Percentiles rank a stretch among this genome's conserved stretches.
These are phyloP conservation scores for Kazachstania taianensis DNA, from an alignment of 805 yeast species.

Conservation along the genomic window DNA sequence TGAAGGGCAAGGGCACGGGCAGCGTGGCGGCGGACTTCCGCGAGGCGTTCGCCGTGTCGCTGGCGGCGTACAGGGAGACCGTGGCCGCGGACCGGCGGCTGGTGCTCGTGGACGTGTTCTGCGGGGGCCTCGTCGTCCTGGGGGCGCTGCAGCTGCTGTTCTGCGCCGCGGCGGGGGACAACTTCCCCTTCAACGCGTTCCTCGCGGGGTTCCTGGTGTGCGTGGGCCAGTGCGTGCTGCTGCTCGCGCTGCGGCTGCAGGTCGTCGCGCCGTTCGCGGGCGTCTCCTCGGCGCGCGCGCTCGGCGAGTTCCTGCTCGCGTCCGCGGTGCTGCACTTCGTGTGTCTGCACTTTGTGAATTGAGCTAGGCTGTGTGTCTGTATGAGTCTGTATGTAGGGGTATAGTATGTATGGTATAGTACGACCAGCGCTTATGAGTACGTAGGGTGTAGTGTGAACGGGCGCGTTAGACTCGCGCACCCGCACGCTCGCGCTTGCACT, in stretches of 20 bases:
- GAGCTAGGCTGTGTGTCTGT: conserved; percentile 8
- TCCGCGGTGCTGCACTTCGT: conserved; percentile 83
- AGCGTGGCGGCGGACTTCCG: conserved; percentile 16
- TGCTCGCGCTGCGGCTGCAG: conserved; percentile 76
- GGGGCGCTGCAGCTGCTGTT: conserved; percentile 76
- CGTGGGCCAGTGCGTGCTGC: conserved; percentile 90
- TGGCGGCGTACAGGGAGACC: conserved; percentile 17
- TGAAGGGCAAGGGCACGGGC: no score
- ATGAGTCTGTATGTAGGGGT: no score
- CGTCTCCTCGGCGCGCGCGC: conserved; percentile 50
- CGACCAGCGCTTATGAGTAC: no score
- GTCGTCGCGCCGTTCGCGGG: conserved; percentile 36
- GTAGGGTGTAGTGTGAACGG: not conserved
- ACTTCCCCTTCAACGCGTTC: conserved; percentile 94
- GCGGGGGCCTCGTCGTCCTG: conserved; percentile 59
- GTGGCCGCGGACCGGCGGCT: conserved; percentile 34
- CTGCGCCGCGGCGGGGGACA: conserved; percentile 61
- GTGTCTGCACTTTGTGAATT: conserved; percentile 84
- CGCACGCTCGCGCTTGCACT: conserved; percentile 33
- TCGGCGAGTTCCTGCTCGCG: conserved; percentile 83
- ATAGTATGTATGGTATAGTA: no score
- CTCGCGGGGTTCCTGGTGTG: conserved; percentile 85
- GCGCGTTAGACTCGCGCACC: not conserved
- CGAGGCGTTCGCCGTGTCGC: conserved; percentile 20
- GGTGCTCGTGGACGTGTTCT: conserved; percentile 66